Evolutionary conservation across 1,284 basidiomycete genomes (phyloP), one percentile per base, ranked within the genome.

Genomic region (Xerocomus tenax): DNA sequence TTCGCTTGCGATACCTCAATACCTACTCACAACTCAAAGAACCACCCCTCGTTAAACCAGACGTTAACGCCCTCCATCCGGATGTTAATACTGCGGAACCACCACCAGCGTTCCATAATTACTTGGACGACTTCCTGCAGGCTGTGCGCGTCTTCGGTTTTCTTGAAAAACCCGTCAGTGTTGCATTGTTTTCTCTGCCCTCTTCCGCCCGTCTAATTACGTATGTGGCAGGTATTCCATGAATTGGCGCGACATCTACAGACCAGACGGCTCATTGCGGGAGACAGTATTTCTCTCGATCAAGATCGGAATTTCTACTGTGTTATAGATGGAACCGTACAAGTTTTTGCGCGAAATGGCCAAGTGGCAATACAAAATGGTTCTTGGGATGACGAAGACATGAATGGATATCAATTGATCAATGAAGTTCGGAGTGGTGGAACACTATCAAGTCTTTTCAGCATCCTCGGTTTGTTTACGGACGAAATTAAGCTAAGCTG

Each of bases 351-450:
- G 2, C 81, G 79, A 53, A 81, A 79, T 0, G 78, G 76, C 2
- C 73, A 76, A 54, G 69, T 71, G 10, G 59, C 64, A 6, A 68
- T 67, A n/a, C 74, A 73, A 44, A 74, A 75, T 47, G 78, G 78
- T 19, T 70, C 76, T 23, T 88, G 84, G 79, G 87, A 89, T 38
- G 81, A 85, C 50, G 87, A 90, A 63, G 82, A 87, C 54, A 87
- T 90, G 76, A 93, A 94, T 57, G 93, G 92, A 6, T 96, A 91
- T 67, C 91, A 94, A 62, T 73, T 97, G 5, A 76, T 97, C 41
- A 97, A 96, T 61, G 91, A 94, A 71, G 94, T 97, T 26, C 84
- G 88, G 35, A 87, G 84, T n/a, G 93, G 93, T 5, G 92, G 95
- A 9, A 98, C 93, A 0, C 74, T 98, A 13, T 95, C 92, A 35